phyloP scores from a whole-genome alignment of 176 grass and related monocot genomes.

The Saccharum officinarum region DNA sequence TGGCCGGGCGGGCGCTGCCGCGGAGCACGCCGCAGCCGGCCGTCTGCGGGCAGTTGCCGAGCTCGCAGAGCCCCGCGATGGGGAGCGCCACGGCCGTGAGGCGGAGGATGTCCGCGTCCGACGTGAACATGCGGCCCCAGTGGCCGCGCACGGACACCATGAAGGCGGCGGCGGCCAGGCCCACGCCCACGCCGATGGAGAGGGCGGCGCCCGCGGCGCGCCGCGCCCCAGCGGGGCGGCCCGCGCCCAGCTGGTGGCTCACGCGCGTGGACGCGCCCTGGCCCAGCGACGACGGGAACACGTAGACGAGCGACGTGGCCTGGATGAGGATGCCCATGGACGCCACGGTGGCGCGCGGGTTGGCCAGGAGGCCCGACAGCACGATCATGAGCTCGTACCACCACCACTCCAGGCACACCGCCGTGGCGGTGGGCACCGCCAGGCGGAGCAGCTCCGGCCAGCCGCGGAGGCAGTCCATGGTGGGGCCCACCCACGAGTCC shows the following conservation, averaged over 20 bases:
- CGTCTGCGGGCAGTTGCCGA: constrained; percentile 96
- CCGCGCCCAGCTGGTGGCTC: constrained; percentile 78
- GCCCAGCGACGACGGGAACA: constrained; percentile 84
- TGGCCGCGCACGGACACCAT: constrained; percentile 64
- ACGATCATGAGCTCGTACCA: constrained; percentile 99
- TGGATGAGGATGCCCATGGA: constrained; percentile 99
- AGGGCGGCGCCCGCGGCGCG: constrained; percentile 55
- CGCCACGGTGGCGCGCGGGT: constrained; percentile 79
- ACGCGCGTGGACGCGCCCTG: constrained; percentile 87
- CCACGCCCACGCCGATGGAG: constrained; percentile 50
- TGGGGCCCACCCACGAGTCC: constrained; percentile 72
- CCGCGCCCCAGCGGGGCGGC: constrained; percentile 50
- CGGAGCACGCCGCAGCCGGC: constrained; percentile 88
- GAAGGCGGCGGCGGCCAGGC: constrained; percentile 60
- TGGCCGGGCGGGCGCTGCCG: constrained; percentile 70
- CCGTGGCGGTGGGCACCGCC: constrained; percentile 71
- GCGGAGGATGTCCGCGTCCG: constrained; percentile 60
- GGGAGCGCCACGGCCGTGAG: constrained; percentile 83
- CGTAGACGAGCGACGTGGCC: constrained; percentile 88
- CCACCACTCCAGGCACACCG: constrained; percentile 99
- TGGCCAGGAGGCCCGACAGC: constrained; percentile 76
- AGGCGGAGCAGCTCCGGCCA: constrained; percentile 76
- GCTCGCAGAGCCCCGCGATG: constrained; percentile 92
- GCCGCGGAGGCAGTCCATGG: constrained; percentile 64
- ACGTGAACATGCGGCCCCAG: constrained; percentile 88